Conservation (phyloP, 176 grass and related monocot species). For the Hordeum marinum region DNA sequence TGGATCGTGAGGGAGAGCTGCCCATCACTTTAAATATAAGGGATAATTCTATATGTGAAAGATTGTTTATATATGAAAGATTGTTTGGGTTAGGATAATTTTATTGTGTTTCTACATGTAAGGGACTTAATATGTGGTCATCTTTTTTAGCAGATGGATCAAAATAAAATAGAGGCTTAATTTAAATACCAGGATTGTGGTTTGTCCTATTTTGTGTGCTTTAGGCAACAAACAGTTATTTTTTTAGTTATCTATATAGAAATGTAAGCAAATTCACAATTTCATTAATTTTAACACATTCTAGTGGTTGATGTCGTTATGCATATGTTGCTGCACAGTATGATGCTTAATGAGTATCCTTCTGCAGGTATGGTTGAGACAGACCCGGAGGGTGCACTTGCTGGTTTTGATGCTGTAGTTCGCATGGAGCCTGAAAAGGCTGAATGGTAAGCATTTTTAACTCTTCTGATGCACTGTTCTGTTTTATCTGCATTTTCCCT, state of each 20-base stretch:
- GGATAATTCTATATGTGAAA: too few species aligned
- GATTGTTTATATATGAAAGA: neutral
- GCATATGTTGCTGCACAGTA: neutral
- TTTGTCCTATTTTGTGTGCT: neutral
- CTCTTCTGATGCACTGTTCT: neutral
- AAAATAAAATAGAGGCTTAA: neutral
- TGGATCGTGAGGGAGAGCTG: too few species aligned
- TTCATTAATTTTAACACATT: neutral
- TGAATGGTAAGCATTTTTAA: slow-evolving; percentile 60
- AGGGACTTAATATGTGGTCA: neutral
- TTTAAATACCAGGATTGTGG: neutral
- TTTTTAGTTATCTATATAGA: neutral
- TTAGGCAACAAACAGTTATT: neutral
- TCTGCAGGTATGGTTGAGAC: slow-evolving; percentile 88
- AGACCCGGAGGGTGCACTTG: slow-evolving; percentile 84
- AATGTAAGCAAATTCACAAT: neutral
- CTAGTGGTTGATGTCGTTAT: neutral
- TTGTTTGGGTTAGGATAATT: neutral
- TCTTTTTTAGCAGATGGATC: too few species aligned
- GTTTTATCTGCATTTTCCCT: neutral
- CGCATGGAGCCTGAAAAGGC: slow-evolving; percentile 94
- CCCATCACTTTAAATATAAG: too few species aligned
- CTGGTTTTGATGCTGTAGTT: slow-evolving; percentile 91
- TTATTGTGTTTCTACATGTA: neutral
- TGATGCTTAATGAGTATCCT: neutral